Base-by-base conservation (phyloP, 2,329 filamentous ascomycete species). In the Penicillium hordei region DNA sequence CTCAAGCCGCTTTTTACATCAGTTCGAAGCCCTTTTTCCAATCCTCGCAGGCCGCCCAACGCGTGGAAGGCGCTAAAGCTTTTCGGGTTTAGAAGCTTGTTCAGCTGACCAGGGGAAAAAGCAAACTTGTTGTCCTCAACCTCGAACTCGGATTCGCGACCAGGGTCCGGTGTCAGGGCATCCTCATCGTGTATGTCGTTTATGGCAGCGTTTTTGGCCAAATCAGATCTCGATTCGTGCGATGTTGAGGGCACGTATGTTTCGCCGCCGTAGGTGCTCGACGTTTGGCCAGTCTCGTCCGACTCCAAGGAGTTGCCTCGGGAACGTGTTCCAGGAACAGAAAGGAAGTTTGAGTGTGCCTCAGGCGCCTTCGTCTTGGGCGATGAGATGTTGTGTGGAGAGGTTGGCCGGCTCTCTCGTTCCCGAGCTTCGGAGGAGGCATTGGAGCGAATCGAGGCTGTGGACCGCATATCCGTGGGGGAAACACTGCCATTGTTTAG, bases 11-110 rank as follows among this genome's bases (percentile, higher is more conserved):
- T 77, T 44, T 79, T 80, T 39, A 84, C 75, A 68, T 91, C 79
- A 1, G 89, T 88, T 57, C 86, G 81, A 10, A 94, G 72, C 1
- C 90, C 90, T 68, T 87, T 90, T 68, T 91, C 89, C 21, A 94
- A 71, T 2, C 90, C 90, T 9, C 76, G 78, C 6, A 93, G 71
- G 48, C 90, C 90, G 54, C 90, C 90, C 2, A 94, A 74, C 6
- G 89, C 89, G 65, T 89, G 86, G 60, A 93, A 91, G 5, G 89
- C 90, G 27, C 84, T 80, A 59, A 90, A 78, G 65, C 83, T 92
- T 75, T 94, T 94, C 0, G 90, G 90, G 62, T 93, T 93, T 51
- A 92, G 79, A 7, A 94, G 77, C 75, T 93, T 93, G 61, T 85
- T 86, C 66, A 91, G 76, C 65, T 90, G 89, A 25, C 89, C 90